Percentiles rank a stretch among this genome's conserved stretches.
phyloP scores from a whole-genome alignment of 2,329 filamentous ascomycete species.

The Nemania sp. region DNA sequence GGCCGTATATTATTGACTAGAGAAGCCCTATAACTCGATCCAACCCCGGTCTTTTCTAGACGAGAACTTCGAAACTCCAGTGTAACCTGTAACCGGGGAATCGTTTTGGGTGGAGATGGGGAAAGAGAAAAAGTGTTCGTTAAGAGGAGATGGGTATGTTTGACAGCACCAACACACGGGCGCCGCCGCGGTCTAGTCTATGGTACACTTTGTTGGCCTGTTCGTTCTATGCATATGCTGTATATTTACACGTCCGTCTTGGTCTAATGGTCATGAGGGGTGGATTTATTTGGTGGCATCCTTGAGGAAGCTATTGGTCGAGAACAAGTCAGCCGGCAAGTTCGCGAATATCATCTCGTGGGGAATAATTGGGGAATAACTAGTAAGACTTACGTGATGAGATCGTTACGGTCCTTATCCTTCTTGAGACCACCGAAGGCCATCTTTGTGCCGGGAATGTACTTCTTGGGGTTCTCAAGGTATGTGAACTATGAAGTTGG shows the following conservation, averaged over 20 bases:
- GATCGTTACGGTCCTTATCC: slow-evolving; percentile 97
- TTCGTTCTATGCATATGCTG: slow-evolving; percentile 40
- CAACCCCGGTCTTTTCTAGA: slow-evolving; percentile 20
- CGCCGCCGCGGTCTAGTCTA: slow-evolving; percentile 41
- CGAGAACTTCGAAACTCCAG: slow-evolving; percentile 19
- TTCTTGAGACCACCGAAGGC: slow-evolving; percentile 99
- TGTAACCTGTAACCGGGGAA: slow-evolving; percentile 17
- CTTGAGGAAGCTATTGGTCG: slow-evolving; percentile 65
- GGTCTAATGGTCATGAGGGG: too few species aligned
- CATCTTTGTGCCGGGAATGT: slow-evolving; percentile 99
- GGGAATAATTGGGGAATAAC: neutral
- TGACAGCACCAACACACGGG: slow-evolving; percentile 31
- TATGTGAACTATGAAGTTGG: slow-evolving; percentile 73
- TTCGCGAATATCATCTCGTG: too few species aligned
- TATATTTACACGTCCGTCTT: slow-evolving; percentile 42
- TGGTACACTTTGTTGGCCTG: slow-evolving; percentile 39
- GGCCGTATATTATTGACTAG: too few species aligned
- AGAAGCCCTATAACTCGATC: slow-evolving; percentile 17
- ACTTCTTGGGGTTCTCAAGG: slow-evolving; percentile 99
- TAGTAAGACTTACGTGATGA: slow-evolving; percentile 82
- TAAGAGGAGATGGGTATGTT: slow-evolving; percentile 40
- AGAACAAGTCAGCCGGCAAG: slow-evolving; percentile 2
- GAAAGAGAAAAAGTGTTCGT: slow-evolving; percentile 20
- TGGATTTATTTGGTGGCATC: slow-evolving; percentile 68
- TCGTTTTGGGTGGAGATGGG: too few species aligned